Evolutionary conservation across 768 basidiomycete genomes (phyloP), one percentile per base, ranked within the genome.

Genomic region (Flagelloscypha sp.): DNA sequence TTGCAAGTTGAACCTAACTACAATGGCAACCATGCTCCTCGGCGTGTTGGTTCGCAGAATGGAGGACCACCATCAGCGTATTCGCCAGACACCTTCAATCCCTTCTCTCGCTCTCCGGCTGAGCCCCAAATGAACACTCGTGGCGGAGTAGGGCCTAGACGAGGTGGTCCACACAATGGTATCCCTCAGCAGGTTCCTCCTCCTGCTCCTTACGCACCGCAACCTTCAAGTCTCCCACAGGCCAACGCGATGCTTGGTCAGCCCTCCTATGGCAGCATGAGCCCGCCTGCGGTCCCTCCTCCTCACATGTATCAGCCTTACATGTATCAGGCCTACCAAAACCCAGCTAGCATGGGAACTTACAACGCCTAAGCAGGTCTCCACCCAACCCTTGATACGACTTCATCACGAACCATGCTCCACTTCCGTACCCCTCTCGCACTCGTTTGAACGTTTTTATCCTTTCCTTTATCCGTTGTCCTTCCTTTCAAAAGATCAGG

Each of bases 251-350:
- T 79, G 45, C 63, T 83, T 38, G 72, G 64, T 29, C 80, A 80
- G 46, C 62, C 72, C n/a, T 53, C 78, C 27, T 86, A 82, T 55
- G 68, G 65, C 42, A 70, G 65, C 35, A 68, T 79, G 62, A 53
- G 69, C 15, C 66, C 63, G 23, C 70, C 77, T 43, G 70, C 75
- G 40, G 61, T 75, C 30, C 68, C 79, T 7, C 70, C 79, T 39
- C 66, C 72, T 43, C 80, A 84, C 49, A 57, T 81, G 43, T 86
- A 86, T 54, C 77, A 83, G 58, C 70, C 77, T 39, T 87, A 86
- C 65, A 79, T 86, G 82, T 85, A 85, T 53, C 79, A 80, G 59
- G 66, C 82, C 54, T 87, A 87, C 59, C 79, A 83, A 59, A 78
- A 72, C 46, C 74, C 78, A 15, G 73, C 74, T 45, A 80, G 82